phyloP scores from a whole-genome alignment of 2,329 filamentous ascomycete genomes.

The Epichloe coenophiala region DNA sequence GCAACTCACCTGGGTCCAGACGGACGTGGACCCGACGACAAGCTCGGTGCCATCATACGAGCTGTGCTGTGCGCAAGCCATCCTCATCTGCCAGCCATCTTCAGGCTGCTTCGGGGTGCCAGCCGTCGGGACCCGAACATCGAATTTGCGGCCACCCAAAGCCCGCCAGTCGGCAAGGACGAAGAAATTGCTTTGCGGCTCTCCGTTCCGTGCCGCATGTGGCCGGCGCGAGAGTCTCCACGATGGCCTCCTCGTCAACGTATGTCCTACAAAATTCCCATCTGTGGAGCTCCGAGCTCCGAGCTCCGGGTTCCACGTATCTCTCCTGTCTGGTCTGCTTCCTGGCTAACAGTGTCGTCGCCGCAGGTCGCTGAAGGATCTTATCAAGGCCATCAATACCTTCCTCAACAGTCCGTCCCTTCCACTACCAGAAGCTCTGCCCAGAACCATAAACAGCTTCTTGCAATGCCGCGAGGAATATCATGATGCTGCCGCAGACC shows the following conservation, averaged over 20 bases:
- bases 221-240: constrained; percentile 1
- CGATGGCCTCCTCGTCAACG: constrained; percentile 14
- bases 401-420: constrained; percentile 35
- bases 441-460: constrained; percentile 50
- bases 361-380: constrained; percentile 44
- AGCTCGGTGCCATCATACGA: too few species aligned
- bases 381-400: constrained; percentile 41
- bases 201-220: neutral
- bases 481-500: constrained; percentile 56
- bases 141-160: neutral
- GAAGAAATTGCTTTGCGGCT: neutral
- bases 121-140: neutral
- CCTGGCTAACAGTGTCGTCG: constrained; percentile 9
- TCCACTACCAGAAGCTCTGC: constrained; percentile 54
- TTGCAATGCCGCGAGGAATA: constrained; percentile 52
- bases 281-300: neutral
- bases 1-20: too few species aligned
- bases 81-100: neutral
- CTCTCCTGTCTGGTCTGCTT: constrained; percentile 6
- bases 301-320: neutral
- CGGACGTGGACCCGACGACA: too few species aligned
- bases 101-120: too few species aligned
- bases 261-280: constrained; percentile 8
- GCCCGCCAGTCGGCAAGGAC: neutral
- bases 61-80: too few species aligned